Evolutionary conservation across 2,329 filamentous ascomycete species (phyloP), one percentile per base, ranked within the genome.

Genomic region (Hawksworthiomyces lignivorus): DNA sequence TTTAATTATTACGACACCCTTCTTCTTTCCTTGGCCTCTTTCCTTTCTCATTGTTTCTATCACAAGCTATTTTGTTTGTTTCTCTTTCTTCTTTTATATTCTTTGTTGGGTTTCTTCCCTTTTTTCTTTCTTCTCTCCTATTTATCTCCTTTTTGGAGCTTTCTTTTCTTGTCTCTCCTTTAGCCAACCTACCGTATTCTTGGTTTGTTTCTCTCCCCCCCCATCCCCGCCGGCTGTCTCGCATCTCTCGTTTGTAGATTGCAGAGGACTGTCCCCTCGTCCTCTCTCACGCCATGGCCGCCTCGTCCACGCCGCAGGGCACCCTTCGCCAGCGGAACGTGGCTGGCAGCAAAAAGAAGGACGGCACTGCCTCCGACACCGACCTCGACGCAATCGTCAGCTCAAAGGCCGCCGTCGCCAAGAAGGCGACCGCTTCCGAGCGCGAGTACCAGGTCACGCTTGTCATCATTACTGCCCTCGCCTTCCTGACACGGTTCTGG

Each of bases 401-500:
- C 50, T 56, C 61, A 26, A 62, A 69, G 51, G 57, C 61, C 27
- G 63, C 67, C 48, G 55, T 61, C 18, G 57, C 59, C 11, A 38
- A 41, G 33, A 46, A 50, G 27, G 50, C 60, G 28, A 55, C 64
- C 26, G 64, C 65, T 44, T 73, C 74, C n/a, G 84, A 94, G 63
- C 82, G 78, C 72, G 86, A 94, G 56, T 94, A 96, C 71, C 81
- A 84, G 72, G 63, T 92, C 50, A 85, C 80, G 48, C 75, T 96
- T 46, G 63, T 65, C 24, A 60, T 95, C 52, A 81, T 95, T 58
- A 97, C 90, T 2, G 56, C 78, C 21, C 68, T 96, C 51, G 90
- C 87, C 37, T 97, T 98, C 58, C 58, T 88, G 48, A 97, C 92
- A 36, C 77, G 92, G 48, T 98, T 98, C 72, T 97, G 85, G 79